Percentiles rank a stretch among this genome's conserved stretches.
Evolutionary conservation across 1,139 yeast species (phyloP).

Genomic region (Oligophagozyma castellii): DNA sequence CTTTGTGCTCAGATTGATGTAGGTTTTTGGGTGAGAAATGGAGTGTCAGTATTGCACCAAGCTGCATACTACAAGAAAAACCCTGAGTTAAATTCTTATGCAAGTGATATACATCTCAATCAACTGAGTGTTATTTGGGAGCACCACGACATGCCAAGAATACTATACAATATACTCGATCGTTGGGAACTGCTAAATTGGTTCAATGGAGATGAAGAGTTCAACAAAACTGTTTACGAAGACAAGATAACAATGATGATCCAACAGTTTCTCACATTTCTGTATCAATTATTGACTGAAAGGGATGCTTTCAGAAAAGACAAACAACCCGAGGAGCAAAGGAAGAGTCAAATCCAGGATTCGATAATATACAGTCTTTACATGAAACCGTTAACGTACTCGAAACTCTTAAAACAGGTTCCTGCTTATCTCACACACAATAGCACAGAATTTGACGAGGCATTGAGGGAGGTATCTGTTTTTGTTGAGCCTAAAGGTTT

Average conservation of each 20-base stretch:
- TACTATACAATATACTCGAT: slow-evolving; percentile 38
- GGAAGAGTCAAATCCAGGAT: slow-evolving; percentile 23
- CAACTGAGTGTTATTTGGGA: slow-evolving; percentile 41
- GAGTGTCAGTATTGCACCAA: slow-evolving; percentile 39
- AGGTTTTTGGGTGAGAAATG: slow-evolving; percentile 58
- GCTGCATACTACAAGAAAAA: slow-evolving; percentile 27
- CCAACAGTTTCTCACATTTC: slow-evolving; percentile 40
- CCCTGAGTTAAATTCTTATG: slow-evolving; percentile 24
- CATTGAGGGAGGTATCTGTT: slow-evolving; percentile 34
- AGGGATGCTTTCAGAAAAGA: slow-evolving; percentile 33
- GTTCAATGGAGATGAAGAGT: slow-evolving; percentile 30
- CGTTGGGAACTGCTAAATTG: slow-evolving; percentile 50
- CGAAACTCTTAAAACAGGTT: slow-evolving; percentile 31
- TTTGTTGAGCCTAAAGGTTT: slow-evolving; percentile 41
- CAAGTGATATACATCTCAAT: slow-evolving; percentile 43
- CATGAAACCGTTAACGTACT: slow-evolving; percentile 41
- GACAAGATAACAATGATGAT: slow-evolving; percentile 40
- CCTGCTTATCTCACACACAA: slow-evolving; percentile 28
- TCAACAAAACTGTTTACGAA: slow-evolving; percentile 38
- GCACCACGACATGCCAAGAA: slow-evolving; percentile 28
- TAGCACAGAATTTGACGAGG: slow-evolving; percentile 26
- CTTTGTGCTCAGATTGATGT: slow-evolving; percentile 40
- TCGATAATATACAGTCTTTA: slow-evolving; percentile 36
- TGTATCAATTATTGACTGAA: slow-evolving; percentile 44
- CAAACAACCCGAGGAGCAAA: slow-evolving; percentile 21